Percentiles rank a stretch among this genome's conserved stretches.
Evolutionary conservation across 2,329 filamentous ascomycete genomes (phyloP).

Genomic region (Phaeoacremonium minimum): DNA sequence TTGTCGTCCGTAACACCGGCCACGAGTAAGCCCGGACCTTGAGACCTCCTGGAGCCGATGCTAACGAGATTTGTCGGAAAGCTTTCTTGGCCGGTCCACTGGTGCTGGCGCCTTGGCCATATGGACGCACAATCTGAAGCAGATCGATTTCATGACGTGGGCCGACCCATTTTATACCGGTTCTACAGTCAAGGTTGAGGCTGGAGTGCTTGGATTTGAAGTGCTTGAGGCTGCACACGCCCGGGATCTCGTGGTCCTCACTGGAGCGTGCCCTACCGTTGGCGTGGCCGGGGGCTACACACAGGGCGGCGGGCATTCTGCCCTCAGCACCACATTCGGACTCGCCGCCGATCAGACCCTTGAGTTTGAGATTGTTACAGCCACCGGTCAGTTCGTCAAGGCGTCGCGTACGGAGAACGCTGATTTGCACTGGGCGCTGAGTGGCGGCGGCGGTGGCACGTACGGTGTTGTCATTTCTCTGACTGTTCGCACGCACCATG

Average conservation of each 20-base stretch:
- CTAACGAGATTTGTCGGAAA: too few relatives aligned
- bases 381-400: slow-evolving; percentile 34
- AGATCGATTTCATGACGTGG: slow-evolving; percentile 13
- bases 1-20: slow-evolving; percentile 40
- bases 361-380: slow-evolving; percentile 40
- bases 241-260: slow-evolving; percentile 29
- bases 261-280: slow-evolving; percentile 29
- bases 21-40: slow-evolving; percentile 30
- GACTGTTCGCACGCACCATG: slow-evolving; percentile 15
- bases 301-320: slow-evolving; percentile 49
- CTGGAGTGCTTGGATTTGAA: slow-evolving; percentile 49
- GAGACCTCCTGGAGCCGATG: too few relatives aligned
- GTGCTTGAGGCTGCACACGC: slow-evolving; percentile 42
- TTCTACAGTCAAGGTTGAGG: slow-evolving; percentile 48
- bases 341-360: slow-evolving; percentile 45
- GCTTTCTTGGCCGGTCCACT: slow-evolving; percentile 8
- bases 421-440: slow-evolving; percentile 46
- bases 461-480: slow-evolving; percentile 25
- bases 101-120: slow-evolving; percentile 35
- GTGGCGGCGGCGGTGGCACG: slow-evolving; percentile 34
- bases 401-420: slow-evolving; percentile 32
- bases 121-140: slow-evolving; percentile 39
- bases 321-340: slow-evolving; percentile 43
- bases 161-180: slow-evolving; percentile 30
- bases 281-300: slow-evolving; percentile 43